Evolutionary conservation across 352 stramenopile genomes (phyloP), one percentile per base, ranked within the genome.

Genomic region (Phytophthora ohioensis): DNA sequence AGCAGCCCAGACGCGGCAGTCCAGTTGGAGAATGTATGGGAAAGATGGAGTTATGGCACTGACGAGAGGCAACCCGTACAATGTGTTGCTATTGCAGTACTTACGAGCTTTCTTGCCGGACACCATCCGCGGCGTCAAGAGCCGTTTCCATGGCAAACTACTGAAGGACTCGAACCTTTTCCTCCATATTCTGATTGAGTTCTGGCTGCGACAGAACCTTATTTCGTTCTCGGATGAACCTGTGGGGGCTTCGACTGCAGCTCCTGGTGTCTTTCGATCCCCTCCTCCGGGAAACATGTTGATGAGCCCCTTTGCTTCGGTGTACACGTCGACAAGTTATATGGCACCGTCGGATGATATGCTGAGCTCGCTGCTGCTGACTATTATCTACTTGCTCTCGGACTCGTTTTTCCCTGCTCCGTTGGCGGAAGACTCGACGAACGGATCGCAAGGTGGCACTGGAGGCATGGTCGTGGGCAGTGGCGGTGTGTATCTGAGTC

Each of bases 191-290:
- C 58, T 95, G 43, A 94, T 96, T 21, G 90, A 96, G 62, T 93
- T 94, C 53, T 96, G 90, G 90, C 75, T 96, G 48, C 85, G 84
- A n/a, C 90, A 96, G 63, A 96, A 96, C 64, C 80, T 94, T 54
- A 93, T 96, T 54, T 78, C 88, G 60, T 95, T 93, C 57, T 88
- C 86, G 0, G 81, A 93, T 55, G 87, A 90, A n/a, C 64, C 79
- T 3, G 42, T 73, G 4, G 60, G 57, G 15, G 60, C 61, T 8
- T 76, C 73, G 1, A 76, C 64, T 56, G 65, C 71, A 6, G 48
- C 64, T 27, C 41, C 62, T 12, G 69, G 64, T 34, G 77, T 64
- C 9, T 60, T 73, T 47, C 43, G 54, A 12, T 41, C 59, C 8
- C 68, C 42, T 38, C 59, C 54, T 17, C 54, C 61, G 27, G 55